phyloP scores from a whole-genome alignment of 768 basidiomycete species.

The Suillus subalutaceus region DNA sequence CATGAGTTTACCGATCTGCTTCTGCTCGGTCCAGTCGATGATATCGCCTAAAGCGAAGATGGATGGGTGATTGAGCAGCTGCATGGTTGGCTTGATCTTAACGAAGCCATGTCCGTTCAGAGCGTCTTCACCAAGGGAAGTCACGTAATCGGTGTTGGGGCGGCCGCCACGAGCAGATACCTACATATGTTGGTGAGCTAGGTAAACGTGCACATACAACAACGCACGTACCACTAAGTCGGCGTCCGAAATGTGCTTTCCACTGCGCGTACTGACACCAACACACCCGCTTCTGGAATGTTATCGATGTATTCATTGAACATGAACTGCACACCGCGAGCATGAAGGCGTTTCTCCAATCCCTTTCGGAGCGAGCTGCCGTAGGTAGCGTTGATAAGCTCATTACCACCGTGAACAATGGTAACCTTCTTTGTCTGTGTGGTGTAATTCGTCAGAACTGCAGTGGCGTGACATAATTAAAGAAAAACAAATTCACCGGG shows the following conservation, averaged over 20 bases:
- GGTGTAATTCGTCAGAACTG: slow-evolving; percentile 16
- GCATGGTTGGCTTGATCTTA: slow-evolving; percentile 59
- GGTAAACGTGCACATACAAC: background rate
- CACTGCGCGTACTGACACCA: slow-evolving; percentile 52
- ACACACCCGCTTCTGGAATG: slow-evolving; percentile 39
- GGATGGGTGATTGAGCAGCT: slow-evolving; percentile 49
- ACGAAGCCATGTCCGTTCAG: slow-evolving; percentile 45
- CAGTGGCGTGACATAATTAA: background rate
- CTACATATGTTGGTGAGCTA: slow-evolving; percentile 17
- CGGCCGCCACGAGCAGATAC: slow-evolving; percentile 36
- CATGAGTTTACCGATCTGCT: slow-evolving; percentile 51
- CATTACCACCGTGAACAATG: slow-evolving; percentile 56
- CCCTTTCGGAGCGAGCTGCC: slow-evolving; percentile 54
- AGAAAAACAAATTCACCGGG: slow-evolving; percentile 33
- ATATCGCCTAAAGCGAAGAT: slow-evolving; percentile 72
- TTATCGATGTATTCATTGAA: slow-evolving; percentile 56
- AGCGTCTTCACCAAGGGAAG: slow-evolving; percentile 42
- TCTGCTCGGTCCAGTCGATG: slow-evolving; percentile 65
- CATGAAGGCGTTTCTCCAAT: slow-evolving; percentile 43
- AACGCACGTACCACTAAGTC: slow-evolving; percentile 57
- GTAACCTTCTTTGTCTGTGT: slow-evolving; percentile 49
- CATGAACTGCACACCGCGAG: slow-evolving; percentile 52
- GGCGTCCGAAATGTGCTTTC: slow-evolving; percentile 47
- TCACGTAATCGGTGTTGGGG: slow-evolving; percentile 58
- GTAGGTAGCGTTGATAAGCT: slow-evolving; percentile 62